These are phyloP conservation scores for Russula ochroleuca DNA, from an alignment of 768 basidiomycete genomes.

Conservation along the genomic window DNA sequence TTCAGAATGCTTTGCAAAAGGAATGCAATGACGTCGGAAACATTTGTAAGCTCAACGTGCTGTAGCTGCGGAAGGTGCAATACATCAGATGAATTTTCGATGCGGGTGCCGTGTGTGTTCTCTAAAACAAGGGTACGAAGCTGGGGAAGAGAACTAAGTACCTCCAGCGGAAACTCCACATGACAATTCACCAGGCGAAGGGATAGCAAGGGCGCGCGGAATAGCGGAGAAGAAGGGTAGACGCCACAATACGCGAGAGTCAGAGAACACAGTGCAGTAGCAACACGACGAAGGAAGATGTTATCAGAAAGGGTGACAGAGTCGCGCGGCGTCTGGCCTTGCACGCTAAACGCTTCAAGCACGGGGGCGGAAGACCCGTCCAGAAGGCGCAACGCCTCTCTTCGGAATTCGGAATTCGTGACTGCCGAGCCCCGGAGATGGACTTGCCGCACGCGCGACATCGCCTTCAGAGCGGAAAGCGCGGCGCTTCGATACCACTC, in stretches of 20 bases:
- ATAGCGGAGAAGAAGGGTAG: background rate
- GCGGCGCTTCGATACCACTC: conserved; percentile 3
- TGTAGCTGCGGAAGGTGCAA: conserved; percentile 1
- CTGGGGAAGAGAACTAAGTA: conserved; percentile 4
- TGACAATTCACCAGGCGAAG: conserved; percentile 6
- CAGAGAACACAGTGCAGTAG: conserved; percentile 1
- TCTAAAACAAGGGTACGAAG: conserved; percentile 10
- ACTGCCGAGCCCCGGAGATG: background rate
- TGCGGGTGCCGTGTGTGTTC: background rate
- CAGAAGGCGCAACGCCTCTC: background rate
- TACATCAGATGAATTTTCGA: background rate
- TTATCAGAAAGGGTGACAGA: background rate
- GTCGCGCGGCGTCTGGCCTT: background rate
- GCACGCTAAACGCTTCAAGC: conserved; percentile 2
- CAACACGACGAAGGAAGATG: background rate
- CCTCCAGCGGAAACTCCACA: background rate
- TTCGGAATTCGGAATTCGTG: background rate
- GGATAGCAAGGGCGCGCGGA: conserved; percentile 4
- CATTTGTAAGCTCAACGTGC: conserved; percentile 5
- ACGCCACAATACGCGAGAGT: conserved; percentile 3
- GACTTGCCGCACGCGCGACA: conserved; percentile 11
- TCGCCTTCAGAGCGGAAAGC: conserved; percentile 1
- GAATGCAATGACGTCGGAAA: conserved; percentile 6
- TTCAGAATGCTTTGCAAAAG: conserved; percentile 1
- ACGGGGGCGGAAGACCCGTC: background rate